These are phyloP conservation scores for Elaeagnus macrophylla DNA, from an alignment of 306 rosid genomes.

Conservation along the genomic window DNA sequence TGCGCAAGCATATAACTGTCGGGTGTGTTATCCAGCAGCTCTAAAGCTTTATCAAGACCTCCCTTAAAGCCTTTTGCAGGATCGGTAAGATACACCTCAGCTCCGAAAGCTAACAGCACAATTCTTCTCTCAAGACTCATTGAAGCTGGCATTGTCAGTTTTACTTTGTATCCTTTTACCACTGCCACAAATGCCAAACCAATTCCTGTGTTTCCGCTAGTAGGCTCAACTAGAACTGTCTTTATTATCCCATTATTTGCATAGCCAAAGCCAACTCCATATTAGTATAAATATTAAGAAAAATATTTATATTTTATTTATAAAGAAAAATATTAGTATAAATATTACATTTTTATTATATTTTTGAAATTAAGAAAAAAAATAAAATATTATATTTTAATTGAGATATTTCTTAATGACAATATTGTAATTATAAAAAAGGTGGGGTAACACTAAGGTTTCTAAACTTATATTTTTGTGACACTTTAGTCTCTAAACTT, in stretches of 20 bases:
- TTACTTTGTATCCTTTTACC: slow-evolving; percentile 52
- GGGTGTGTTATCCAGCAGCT: slow-evolving; percentile 43
- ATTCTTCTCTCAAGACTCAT: slow-evolving; percentile 57
- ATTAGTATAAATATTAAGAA: slow-evolving; percentile 2
- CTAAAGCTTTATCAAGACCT: slow-evolving; percentile 38
- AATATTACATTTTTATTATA: no score
- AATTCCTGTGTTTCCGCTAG: slow-evolving; percentile 78
- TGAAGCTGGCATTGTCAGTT: slow-evolving; percentile 49
- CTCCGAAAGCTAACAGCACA: slow-evolving; percentile 62
- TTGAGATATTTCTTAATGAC: no score
- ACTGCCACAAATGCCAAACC: slow-evolving; percentile 68
- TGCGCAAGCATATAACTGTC: slow-evolving; percentile 41
- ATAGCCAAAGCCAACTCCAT: slow-evolving; percentile 14
- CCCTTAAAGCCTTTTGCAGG: slow-evolving; percentile 43
- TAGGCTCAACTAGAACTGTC: slow-evolving; percentile 68
- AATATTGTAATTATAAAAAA: no score
- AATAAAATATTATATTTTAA: no score
- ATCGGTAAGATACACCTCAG: slow-evolving; percentile 54
- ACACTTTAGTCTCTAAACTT: no score
- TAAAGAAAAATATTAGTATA: no score
- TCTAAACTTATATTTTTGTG: no score
- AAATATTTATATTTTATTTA: neutral
- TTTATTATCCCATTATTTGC: slow-evolving; percentile 19
- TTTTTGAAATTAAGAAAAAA: no score
- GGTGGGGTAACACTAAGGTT: no score